A percentile compares a stretch with the other conserved stretches of the same genome.
phyloP scores from a whole-genome alignment of 73 alveolate genomes.

The Paramecium biaurelia region DNA sequence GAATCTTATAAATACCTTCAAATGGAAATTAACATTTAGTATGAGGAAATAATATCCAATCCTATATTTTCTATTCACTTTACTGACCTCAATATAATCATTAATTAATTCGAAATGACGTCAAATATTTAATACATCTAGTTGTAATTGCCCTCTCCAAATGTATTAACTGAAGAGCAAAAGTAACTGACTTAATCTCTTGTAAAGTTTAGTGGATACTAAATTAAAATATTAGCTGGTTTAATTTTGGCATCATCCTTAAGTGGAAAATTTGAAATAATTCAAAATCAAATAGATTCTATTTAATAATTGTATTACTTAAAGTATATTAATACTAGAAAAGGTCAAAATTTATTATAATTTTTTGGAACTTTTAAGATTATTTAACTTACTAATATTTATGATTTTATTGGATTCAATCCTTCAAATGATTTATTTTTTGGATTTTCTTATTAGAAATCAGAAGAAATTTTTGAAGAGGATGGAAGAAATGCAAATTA shows the following conservation, averaged over 20 bases:
- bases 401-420: neutral
- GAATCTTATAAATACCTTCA: neutral
- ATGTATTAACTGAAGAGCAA: no score
- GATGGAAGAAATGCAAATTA: neutral
- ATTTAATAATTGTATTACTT: no score
- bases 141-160: no score
- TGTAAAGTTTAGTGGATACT: neutral
- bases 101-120: no score
- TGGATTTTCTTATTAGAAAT: neutral
- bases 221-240: neutral
- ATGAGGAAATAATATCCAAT: neutral
- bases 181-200: no score
- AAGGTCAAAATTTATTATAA: neutral
- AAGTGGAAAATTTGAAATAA: neutral
- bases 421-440: neutral
- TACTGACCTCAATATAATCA: no score
- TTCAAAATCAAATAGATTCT: neutral
- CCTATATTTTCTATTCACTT: neutral
- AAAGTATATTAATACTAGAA: neutral
- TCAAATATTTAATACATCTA: no score
- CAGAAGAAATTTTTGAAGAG: neutral
- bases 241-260: neutral
- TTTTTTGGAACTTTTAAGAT: neutral
- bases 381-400: neutral
- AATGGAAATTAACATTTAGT: no score